These are phyloP conservation scores for Trametes punicea DNA, from an alignment of 768 basidiomycete species.

Conservation along the genomic window DNA sequence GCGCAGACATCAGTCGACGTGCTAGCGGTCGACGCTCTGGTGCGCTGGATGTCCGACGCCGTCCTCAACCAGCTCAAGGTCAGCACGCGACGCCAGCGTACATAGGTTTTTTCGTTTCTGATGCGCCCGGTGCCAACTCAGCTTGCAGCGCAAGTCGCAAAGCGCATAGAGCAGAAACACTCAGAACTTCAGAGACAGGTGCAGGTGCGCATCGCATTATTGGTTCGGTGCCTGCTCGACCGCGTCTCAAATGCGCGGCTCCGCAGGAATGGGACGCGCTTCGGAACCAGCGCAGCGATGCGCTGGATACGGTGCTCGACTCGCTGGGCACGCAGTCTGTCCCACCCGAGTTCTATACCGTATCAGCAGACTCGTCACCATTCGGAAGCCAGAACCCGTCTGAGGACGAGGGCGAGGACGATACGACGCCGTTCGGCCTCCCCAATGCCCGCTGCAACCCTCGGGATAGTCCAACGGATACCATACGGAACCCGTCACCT, in stretches of 20 bases:
- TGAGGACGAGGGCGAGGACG: conserved; percentile 36
- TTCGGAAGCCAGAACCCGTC: conserved; percentile 70
- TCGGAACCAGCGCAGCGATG: conserved; percentile 55
- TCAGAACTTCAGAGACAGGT: conserved; percentile 56
- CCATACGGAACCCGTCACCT: conserved; percentile 31
- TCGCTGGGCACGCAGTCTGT: conserved; percentile 69
- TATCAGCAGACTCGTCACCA: conserved; percentile 61
- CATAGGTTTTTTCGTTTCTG: neutral
- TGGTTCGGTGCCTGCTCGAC: neutral
- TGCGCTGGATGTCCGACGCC: conserved; percentile 72
- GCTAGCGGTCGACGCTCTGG: conserved; percentile 74
- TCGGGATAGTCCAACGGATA: conserved; percentile 42
- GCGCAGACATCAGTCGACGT: conserved; percentile 67
- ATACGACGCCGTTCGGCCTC: conserved; percentile 18
- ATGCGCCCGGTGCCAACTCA: conserved; percentile 27
- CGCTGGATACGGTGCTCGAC: conserved; percentile 69
- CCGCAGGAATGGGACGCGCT: conserved; percentile 70
- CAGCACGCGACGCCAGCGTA: conserved; percentile 13
- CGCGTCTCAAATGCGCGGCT: neutral
- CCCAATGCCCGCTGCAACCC: conserved; percentile 9
- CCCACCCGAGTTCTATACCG: conserved; percentile 70
- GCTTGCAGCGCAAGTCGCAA: conserved; percentile 72
- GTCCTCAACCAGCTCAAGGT: conserved; percentile 78
- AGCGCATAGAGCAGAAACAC: conserved; percentile 71
- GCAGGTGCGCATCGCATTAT: conserved; percentile 44